Conservation (phyloP, 257 asterid species). For the Solanum chaucha region DNA sequence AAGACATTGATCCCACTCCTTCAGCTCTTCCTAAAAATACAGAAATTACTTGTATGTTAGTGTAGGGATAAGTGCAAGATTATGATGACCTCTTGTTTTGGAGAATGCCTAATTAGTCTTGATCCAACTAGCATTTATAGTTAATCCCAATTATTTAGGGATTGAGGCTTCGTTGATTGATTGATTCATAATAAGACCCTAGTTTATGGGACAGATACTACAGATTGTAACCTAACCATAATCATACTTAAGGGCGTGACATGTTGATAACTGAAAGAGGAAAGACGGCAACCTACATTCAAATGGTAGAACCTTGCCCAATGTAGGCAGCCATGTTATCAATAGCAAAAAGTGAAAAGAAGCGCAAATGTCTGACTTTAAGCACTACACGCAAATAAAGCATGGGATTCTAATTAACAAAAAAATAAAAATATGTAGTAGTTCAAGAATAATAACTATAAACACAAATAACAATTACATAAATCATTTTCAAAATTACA, state of each 20-base stretch:
- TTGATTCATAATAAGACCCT: not conserved
- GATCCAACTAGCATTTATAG: not conserved
- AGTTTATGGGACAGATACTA: not conserved
- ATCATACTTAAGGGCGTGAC: not conserved
- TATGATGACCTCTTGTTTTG: not conserved
- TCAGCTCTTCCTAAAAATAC: conserved; percentile 62
- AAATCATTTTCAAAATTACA: not conserved
- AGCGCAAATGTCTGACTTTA: not conserved
- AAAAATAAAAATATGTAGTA: not conserved
- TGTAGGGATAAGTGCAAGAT: not conserved
- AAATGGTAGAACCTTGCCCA: not conserved
- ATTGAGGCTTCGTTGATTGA: not conserved
- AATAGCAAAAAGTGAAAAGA: not conserved
- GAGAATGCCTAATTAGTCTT: not conserved
- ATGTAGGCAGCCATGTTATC: not conserved
- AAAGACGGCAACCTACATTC: not conserved
- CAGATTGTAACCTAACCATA: not conserved
- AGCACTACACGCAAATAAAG: not conserved
- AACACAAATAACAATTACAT: not conserved
- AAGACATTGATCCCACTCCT: conserved; percentile 97
- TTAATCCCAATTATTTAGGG: not conserved
- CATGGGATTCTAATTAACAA: not conserved
- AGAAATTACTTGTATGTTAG: not conserved
- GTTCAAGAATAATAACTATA: not conserved
- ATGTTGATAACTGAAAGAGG: not conserved